These are phyloP conservation scores for Penicillium egyptiacum DNA, from an alignment of 495 filamentous ascomycete genomes.

Conservation along the genomic window DNA sequence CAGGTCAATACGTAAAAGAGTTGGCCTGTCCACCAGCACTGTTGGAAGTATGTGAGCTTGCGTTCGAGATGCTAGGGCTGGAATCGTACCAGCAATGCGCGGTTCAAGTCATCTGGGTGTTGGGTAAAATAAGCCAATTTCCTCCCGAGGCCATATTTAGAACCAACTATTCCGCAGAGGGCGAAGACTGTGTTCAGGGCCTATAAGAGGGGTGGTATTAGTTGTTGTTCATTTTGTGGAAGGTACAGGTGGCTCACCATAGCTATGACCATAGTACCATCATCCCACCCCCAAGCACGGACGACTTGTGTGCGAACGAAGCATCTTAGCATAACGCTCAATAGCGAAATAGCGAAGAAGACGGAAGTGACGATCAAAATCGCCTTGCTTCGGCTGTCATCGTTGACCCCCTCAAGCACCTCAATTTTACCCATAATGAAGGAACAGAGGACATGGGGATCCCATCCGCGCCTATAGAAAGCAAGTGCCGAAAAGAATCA, in stretches of 20 bases:
- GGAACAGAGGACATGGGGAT: slow-evolving; percentile 5
- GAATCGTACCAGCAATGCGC: slow-evolving; percentile 31
- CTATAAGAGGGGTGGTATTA: slow-evolving; percentile 10
- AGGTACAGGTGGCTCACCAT: slow-evolving; percentile 25
- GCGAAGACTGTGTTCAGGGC: slow-evolving; percentile 30
- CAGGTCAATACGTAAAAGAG: slow-evolving; percentile 38
- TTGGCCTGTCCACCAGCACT: slow-evolving; percentile 40
- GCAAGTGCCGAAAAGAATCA: not conserved
- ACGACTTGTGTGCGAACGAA: slow-evolving; percentile 36
- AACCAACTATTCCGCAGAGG: slow-evolving; percentile 31
- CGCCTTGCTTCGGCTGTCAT: slow-evolving; percentile 25
- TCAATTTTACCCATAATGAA: slow-evolving; percentile 16
- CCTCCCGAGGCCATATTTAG: slow-evolving; percentile 33
- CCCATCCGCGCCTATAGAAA: slow-evolving; percentile 14
- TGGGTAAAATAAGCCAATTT: slow-evolving; percentile 24
- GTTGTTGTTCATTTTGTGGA: not conserved
- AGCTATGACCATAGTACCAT: slow-evolving; percentile 31
- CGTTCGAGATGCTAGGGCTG: not conserved
- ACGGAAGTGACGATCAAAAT: slow-evolving; percentile 34
- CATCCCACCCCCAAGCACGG: slow-evolving; percentile 36
- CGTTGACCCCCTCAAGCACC: slow-evolving; percentile 12
- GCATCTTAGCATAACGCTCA: slow-evolving; percentile 29
- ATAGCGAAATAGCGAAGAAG: slow-evolving; percentile 30
- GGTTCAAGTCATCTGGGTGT: slow-evolving; percentile 22
- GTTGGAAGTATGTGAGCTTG: not conserved